A percentile compares a stretch with the other conserved stretches of the same genome.
These are phyloP conservation scores for Nepenthes alata DNA, from an alignment of 179 eudicot species.

Conservation along the genomic window DNA sequence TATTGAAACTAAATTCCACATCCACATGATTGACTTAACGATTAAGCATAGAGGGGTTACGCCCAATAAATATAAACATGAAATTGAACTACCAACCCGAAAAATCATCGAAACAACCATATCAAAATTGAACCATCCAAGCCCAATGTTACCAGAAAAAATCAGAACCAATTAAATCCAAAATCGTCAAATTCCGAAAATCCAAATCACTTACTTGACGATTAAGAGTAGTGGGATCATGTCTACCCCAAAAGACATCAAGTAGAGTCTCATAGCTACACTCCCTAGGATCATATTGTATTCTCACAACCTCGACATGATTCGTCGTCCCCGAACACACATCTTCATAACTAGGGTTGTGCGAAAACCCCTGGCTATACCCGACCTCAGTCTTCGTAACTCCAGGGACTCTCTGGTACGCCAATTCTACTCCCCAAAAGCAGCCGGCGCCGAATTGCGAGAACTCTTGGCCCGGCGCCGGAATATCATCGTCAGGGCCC, in stretches of 20 bases:
- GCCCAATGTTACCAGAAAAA: no score
- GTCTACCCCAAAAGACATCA: conserved; percentile 48
- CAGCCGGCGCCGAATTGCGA: conserved; percentile 58
- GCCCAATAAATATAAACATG: no score
- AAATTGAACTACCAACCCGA: no score
- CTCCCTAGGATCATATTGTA: conserved; percentile 41
- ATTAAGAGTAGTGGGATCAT: conserved; percentile 61
- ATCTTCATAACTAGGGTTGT: conserved; percentile 39
- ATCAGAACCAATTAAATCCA: no score
- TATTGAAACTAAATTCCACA: no score
- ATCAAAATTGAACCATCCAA: no score
- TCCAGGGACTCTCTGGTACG: conserved; percentile 55
- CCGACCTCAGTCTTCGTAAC: conserved; percentile 59
- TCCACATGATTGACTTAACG: no score
- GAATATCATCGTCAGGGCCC: conserved; percentile 40
- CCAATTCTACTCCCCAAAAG: conserved; percentile 62
- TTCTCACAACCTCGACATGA: conserved; percentile 59
- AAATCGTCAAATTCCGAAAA: not conserved
- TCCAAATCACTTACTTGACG: conserved; percentile 33
- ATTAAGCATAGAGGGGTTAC: no score
- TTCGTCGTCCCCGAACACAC: conserved; percentile 45
- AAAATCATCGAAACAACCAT: no score
- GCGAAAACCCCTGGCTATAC: conserved; percentile 34
- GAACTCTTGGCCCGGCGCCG: conserved; percentile 39
- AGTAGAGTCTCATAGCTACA: conserved; percentile 34